Evolutionary conservation across 495 filamentous ascomycete genomes (phyloP), one percentile per base, ranked within the genome.

Genomic region (Lichenothelia convexa): DNA sequence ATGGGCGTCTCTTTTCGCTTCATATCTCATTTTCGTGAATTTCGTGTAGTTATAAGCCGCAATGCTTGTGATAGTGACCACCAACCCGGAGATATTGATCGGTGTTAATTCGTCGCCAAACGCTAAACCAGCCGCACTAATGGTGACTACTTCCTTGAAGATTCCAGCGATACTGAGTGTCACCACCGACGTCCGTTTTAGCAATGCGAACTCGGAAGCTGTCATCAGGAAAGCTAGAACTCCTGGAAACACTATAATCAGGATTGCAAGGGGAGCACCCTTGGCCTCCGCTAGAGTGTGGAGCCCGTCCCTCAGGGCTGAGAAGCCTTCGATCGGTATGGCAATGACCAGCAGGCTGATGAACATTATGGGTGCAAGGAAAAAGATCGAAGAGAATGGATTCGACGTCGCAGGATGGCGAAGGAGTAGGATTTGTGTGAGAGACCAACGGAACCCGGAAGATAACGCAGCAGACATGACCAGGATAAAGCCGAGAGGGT

Each of bases 61-160:
- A 36, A 99, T 95, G 31, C 80, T 84, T 19, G 56, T 55, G 34
- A 99, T 82, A 0, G 91, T 99, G 21, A 94, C 70, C n/a, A 85
- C 50, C 8, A 99, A 56, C 3, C 91, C 91, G 3, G 75, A 71
- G 0, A 94, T 55, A 48, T 99, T 99, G 60, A 99, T 72, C 2
- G 76, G 65, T 0, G 89, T 95, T 42, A 99, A 70, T 35, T 68
- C 69, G 49, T 99, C 91, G 45, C 85, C 72, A 60, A 94, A 99
- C 4, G 91, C 73, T 11, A 91, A 54, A 15, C 80, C 80, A 0
- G 89, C 91, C 1, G 83, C 83, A 26, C 73, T 73, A 50, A 99
- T 95, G 4, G 91, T 99, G 35, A 99, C 75, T 8, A 93, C 91
- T 59, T 99, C 91, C 57, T 99, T 99, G 65, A 99, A 95, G 35